Evolutionary conservation across 1,284 basidiomycete genomes (phyloP), one percentile per base, ranked within the genome.

Genomic region (Tranzscheliella williamsii): DNA sequence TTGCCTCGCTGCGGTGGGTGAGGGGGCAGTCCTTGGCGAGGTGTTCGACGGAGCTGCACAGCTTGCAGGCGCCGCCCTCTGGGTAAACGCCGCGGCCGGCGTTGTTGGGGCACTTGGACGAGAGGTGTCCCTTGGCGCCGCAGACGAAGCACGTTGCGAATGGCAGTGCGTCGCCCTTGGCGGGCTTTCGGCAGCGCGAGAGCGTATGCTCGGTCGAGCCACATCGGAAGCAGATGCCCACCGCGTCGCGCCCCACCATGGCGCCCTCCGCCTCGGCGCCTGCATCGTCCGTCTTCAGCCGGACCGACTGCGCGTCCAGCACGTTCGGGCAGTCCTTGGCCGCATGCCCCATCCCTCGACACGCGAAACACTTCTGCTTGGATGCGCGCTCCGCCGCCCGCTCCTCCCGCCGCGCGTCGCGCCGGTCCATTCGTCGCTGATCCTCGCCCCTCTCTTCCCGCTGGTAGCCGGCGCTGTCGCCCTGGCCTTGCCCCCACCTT

Each of bases 91-190:
- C 91, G 54, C 85, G 87, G 2, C 83, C 83, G 49, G 84, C 83
- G 72, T 95, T 95, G 69, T 87, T 79, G 0, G 89, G 87, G 78
- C 92, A 96, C 16, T 84, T 80, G 0, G 86, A 86, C 0, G 89
- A 88, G 2, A 94, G 82, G 72, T 94, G 91, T 0, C 91, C 91
- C 64, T 84, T 72, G 18, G 56, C 35, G 15, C 60, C 85, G 73
- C 92, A 96, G 24, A 96, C 87, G 74, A 91, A 96, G 79, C 92
- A 96, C 1, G 87, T 90, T 0, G 92, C 92, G 72, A 85, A 91
- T 0, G 92, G 92, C 3, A 92, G 82, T n/a, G 63, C 57, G 35
- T 63, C 53, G 17, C 57, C 50, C 2, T 88, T 87, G 9, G 82
- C 80, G 2, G 84, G 82, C 64, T 85, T 85, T 51, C 82, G 86